These are phyloP conservation scores for Gloeopeniophorella convolvens DNA, from an alignment of 768 basidiomycete species.

Conservation along the genomic window DNA sequence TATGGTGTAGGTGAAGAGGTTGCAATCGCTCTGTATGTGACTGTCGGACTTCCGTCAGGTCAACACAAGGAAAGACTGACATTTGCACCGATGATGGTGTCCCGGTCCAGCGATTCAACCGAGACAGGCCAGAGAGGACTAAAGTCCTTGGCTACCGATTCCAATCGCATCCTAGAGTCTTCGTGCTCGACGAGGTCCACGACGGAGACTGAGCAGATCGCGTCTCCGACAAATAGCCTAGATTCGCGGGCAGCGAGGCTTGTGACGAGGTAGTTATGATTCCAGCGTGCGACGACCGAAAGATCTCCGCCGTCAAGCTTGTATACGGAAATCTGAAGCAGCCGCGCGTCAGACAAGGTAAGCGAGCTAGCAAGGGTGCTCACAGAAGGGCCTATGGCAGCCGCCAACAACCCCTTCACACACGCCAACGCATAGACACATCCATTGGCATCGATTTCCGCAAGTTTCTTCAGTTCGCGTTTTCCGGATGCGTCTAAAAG, in stretches of 20 bases:
- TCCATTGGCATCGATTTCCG: slow-evolving; percentile 46
- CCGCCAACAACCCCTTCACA: slow-evolving; percentile 47
- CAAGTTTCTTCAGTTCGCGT: slow-evolving; percentile 29
- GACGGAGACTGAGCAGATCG: slow-evolving; percentile 71
- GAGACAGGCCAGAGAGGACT: slow-evolving; percentile 67
- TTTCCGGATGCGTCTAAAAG: slow-evolving; percentile 22
- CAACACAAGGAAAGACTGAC: slow-evolving; percentile 37
- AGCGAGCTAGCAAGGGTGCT: slow-evolving; percentile 20
- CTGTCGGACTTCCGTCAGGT: neutral
- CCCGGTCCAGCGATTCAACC: slow-evolving; percentile 50
- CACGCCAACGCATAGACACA: slow-evolving; percentile 61
- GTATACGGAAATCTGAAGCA: slow-evolving; percentile 24
- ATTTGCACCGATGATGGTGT: slow-evolving; percentile 65
- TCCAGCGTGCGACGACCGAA: slow-evolving; percentile 51
- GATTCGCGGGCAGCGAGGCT: slow-evolving; percentile 52
- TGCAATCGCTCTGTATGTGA: slow-evolving; percentile 48
- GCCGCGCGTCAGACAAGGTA: neutral
- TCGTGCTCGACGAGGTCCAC: slow-evolving; percentile 40
- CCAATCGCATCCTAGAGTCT: slow-evolving; percentile 29
- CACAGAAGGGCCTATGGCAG: slow-evolving; percentile 73
- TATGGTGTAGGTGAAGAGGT: slow-evolving; percentile 58
- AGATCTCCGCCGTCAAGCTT: slow-evolving; percentile 43
- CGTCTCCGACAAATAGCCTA: slow-evolving; percentile 67
- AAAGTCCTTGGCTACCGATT: slow-evolving; percentile 65
- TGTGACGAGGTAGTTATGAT: slow-evolving; percentile 76